Conservation (phyloP, 2,329 filamentous ascomycete genomes). For the Claviceps africana region DNA sequence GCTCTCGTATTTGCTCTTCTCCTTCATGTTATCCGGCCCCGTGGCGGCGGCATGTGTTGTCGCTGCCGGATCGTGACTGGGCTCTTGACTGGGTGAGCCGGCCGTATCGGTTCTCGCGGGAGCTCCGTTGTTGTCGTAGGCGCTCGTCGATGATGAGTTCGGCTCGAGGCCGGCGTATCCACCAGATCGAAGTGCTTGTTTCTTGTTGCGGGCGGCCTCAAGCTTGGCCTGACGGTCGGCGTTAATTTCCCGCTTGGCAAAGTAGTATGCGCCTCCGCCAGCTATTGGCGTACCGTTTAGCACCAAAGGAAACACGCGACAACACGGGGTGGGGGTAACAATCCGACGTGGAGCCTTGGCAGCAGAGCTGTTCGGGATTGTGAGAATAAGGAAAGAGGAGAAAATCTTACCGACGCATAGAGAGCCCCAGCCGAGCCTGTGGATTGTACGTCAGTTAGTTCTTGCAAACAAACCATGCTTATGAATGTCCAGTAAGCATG, state of each 20-base stretch:
- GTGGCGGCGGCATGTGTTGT: slow-evolving; percentile 67
- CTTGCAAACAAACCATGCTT: neutral
- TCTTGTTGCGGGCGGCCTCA: slow-evolving; percentile 52
- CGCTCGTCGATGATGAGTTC: slow-evolving; percentile 20
- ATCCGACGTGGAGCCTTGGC: too few species aligned
- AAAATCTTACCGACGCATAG: slow-evolving; percentile 59
- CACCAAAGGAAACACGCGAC: neutral
- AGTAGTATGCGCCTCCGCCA: slow-evolving; percentile 85
- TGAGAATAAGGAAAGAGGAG: neutral
- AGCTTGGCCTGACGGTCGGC: slow-evolving; percentile 65
- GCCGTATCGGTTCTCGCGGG: slow-evolving; percentile 44
- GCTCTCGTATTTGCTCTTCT: slow-evolving; percentile 87
- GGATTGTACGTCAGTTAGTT: slow-evolving; percentile 1
- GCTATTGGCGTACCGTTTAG: slow-evolving; percentile 32
- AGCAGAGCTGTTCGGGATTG: neutral
- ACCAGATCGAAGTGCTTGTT: slow-evolving; percentile 42
- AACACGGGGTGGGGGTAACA: too few species aligned
- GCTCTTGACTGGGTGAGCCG: slow-evolving; percentile 56
- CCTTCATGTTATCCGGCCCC: slow-evolving; percentile 49
- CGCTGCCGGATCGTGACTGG: slow-evolving; percentile 66
- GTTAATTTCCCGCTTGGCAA: slow-evolving; percentile 90
- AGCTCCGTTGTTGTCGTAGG: slow-evolving; percentile 21
- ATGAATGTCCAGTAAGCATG: neutral
- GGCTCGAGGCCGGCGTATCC: slow-evolving; percentile 31
- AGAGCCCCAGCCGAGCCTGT: slow-evolving; percentile 84